A percentile compares a stretch with the other conserved stretches of the same genome.
Evolutionary conservation across 2,329 filamentous ascomycete genomes (phyloP).

Genomic region (Byssothecium circinans): DNA sequence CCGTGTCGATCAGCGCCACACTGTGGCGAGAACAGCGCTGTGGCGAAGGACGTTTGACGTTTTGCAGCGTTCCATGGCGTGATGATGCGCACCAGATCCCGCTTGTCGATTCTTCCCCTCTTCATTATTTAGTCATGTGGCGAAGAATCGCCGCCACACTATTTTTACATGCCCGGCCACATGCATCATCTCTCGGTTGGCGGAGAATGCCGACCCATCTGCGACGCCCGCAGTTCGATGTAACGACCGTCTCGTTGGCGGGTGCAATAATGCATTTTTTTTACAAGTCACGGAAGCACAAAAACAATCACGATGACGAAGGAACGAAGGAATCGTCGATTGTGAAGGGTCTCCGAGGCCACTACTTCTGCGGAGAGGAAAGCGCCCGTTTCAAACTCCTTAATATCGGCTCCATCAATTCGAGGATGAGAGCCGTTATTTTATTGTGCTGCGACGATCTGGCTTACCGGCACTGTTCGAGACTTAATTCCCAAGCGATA

Average conservation of each 20-base stretch:
- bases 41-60: constrained; percentile 6
- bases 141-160: constrained; percentile 34
- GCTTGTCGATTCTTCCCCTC: constrained; percentile 17
- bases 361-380: too few species aligned
- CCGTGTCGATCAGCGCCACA: constrained; percentile 14
- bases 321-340: too few species aligned
- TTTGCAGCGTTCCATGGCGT: constrained; percentile 26
- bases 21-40: constrained; percentile 2
- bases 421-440: constrained; percentile 19
- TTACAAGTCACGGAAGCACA: too few species aligned
- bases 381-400: constrained; percentile 37
- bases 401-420: constrained; percentile 45
- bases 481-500: constrained; percentile 30
- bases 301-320: too few species aligned
- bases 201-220: too few species aligned
- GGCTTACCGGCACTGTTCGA: constrained; percentile 9
- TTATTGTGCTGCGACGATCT: constrained; percentile 27
- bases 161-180: constrained; percentile 33
- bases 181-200: too few species aligned
- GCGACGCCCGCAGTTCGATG: too few species aligned
- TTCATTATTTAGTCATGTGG: constrained; percentile 16
- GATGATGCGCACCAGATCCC: constrained; percentile 28
- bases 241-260: too few species aligned
- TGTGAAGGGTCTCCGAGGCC: too few species aligned
- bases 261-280: too few species aligned